Conservation (phyloP, 805 yeast species). For the Wickerhamomyces alni region DNA sequence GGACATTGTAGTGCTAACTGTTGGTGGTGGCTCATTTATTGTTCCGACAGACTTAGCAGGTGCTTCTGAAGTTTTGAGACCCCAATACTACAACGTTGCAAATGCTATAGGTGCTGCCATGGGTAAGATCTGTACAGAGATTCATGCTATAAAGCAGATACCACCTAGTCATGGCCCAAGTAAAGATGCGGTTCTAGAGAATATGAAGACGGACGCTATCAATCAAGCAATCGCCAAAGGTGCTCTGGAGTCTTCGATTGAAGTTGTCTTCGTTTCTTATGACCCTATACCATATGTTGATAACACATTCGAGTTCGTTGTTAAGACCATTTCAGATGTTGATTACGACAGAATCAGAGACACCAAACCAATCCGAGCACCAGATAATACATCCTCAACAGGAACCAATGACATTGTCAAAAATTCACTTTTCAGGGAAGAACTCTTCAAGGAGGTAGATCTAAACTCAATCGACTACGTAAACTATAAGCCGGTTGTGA, state of each 20-base stretch:
- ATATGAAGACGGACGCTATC: slow-evolving; percentile 17
- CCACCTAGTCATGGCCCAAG: neutral
- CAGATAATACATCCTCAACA: too few relatives aligned
- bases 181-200: slow-evolving; percentile 16
- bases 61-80: slow-evolving; percentile 36
- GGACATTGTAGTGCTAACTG: slow-evolving; percentile 36
- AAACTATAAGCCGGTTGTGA: slow-evolving; percentile 12
- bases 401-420: too few relatives aligned
- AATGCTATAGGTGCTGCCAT: slow-evolving; percentile 48
- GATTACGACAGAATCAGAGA: slow-evolving; percentile 20
- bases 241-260: slow-evolving; percentile 19
- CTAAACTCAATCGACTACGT: too few relatives aligned
- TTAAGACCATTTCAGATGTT: slow-evolving; percentile 18
- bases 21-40: slow-evolving; percentile 47
- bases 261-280: slow-evolving; percentile 20
- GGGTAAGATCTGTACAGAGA: slow-evolving; percentile 32
- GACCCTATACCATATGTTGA: slow-evolving; percentile 28
- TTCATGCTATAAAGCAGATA: slow-evolving; percentile 6
- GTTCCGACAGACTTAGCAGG: slow-evolving; percentile 33
- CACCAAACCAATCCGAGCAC: slow-evolving; percentile 29
- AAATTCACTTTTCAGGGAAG: too few relatives aligned
- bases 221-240: slow-evolving; percentile 21
- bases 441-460: too few relatives aligned
- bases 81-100: slow-evolving; percentile 37
- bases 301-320: slow-evolving; percentile 18